Evolutionary conservation across 495 filamentous ascomycete genomes (phyloP).

Genomic region (Patellaria atrata): DNA sequence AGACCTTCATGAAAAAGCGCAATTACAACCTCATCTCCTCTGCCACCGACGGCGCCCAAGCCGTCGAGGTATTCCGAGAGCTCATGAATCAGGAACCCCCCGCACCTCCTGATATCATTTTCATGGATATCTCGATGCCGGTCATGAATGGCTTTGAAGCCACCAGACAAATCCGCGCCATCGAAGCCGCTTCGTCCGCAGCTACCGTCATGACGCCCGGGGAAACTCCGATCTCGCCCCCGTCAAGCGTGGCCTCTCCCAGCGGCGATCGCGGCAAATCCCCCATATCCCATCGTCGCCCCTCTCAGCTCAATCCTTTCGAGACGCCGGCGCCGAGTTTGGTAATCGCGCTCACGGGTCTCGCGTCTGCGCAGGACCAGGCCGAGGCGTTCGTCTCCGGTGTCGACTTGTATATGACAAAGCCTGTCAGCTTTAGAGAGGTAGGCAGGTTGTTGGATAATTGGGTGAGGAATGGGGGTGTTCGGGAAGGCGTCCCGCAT

Average conservation of each 20-base stretch:
- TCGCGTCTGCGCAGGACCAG: constrained; percentile 3
- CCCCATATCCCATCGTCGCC: too few relatives aligned
- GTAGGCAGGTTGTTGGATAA: constrained; percentile 6
- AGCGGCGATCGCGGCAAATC: too few relatives aligned
- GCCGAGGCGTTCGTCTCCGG: constrained; percentile 4
- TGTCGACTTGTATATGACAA: constrained; percentile 6
- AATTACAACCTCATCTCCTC: constrained; percentile 1
- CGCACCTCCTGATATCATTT: constrained; percentile 5
- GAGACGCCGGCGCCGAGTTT: constrained; percentile 1
- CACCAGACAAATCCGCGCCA: constrained; percentile 6
- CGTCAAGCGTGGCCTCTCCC: too few relatives aligned
- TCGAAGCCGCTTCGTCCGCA: neutral
- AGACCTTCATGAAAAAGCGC: constrained; percentile 6
- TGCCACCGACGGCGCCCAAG: constrained; percentile 1
- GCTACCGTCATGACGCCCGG: too few relatives aligned
- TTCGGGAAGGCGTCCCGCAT: neutral
- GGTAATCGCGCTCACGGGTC: constrained; percentile 4
- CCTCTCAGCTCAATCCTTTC: too few relatives aligned
- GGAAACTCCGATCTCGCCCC: too few relatives aligned
- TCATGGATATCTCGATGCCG: constrained; percentile 18
- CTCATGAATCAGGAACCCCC: constrained; percentile 5
- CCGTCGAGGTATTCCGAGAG: constrained; percentile 2
- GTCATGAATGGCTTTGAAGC: constrained; percentile 11
- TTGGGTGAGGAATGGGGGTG: constrained; percentile 5
- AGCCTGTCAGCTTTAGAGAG: constrained; percentile 6